phyloP scores from a whole-genome alignment of 2,329 filamentous ascomycete species.

The Neoscytalidium dimidiatum region DNA sequence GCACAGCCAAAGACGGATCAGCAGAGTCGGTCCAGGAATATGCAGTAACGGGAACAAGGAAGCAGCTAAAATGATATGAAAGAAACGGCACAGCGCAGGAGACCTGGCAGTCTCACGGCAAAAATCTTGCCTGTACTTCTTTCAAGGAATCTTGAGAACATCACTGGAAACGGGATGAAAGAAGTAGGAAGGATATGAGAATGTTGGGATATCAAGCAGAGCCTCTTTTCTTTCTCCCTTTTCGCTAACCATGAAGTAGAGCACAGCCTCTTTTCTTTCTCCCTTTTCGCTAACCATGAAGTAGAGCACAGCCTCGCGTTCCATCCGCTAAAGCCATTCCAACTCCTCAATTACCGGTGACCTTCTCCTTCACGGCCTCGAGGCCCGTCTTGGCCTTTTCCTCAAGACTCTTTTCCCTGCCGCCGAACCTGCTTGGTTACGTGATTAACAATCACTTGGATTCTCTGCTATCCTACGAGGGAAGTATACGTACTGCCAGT shows the following conservation, averaged over 20 bases:
- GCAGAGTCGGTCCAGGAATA: too few species aligned
- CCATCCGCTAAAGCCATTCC: background rate
- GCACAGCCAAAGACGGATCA: too few species aligned
- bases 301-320: background rate
- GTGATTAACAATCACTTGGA: background rate
- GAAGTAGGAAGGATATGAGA: background rate
- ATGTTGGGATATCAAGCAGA: conserved; percentile 3
- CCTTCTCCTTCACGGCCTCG: conserved; percentile 25
- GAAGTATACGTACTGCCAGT: conserved; percentile 53
- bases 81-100: too few species aligned
- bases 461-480: background rate
- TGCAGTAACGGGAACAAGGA: too few species aligned
- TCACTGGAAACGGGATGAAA: background rate
- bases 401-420: conserved; percentile 42
- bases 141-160: background rate
- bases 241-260: background rate
- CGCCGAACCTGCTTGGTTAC: conserved; percentile 39
- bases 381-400: conserved; percentile 41
- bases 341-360: background rate
- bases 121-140: background rate
- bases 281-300: background rate
- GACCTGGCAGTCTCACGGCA: too few species aligned
- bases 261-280: background rate
- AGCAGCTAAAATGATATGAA: too few species aligned
- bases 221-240: background rate